Percentiles rank a stretch among this genome's conserved stretches.
Conservation (phyloP, 345 rosid species). For the Nasturtium officinale region DNA sequence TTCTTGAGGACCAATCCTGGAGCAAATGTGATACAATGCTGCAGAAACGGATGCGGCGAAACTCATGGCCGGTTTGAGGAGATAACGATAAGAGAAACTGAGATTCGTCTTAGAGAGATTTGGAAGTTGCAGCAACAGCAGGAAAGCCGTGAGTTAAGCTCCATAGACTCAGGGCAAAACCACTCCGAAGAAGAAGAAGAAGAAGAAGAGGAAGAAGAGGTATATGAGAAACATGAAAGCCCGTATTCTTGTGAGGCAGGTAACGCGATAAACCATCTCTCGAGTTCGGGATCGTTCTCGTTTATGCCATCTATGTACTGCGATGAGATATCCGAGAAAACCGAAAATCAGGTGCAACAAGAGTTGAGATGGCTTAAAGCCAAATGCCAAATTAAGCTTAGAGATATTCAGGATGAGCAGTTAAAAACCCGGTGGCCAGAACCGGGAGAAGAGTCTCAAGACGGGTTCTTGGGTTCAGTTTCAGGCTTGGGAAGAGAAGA, state of each 20-base stretch:
- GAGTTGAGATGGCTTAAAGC: constrained; percentile 73
- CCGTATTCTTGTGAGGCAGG: constrained; percentile 31
- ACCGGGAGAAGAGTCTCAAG: constrained; percentile 25
- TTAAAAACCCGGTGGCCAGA: constrained; percentile 36
- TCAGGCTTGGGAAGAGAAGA: constrained; percentile 34
- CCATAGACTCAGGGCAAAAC: constrained; percentile 64
- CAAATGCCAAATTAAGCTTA: constrained; percentile 57
- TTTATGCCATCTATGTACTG: constrained; percentile 35
- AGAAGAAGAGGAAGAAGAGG: constrained; percentile 50
- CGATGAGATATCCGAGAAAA: constrained; percentile 42
- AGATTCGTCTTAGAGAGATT: constrained; percentile 57
- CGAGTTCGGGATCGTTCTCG: constrained; percentile 48
- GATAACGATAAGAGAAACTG: constrained; percentile 60
- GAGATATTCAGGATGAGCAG: constrained; percentile 61
- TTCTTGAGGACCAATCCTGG: constrained; percentile 59
- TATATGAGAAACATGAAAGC: constrained; percentile 40
- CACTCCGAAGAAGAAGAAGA: constrained; percentile 73
- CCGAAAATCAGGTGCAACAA: constrained; percentile 54
- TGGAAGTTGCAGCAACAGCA: constrained; percentile 76
- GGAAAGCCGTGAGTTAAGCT: constrained; percentile 74
- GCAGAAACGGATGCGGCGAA: constrained; percentile 74
- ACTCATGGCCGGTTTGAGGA: constrained; percentile 96
- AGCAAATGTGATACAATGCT: constrained; percentile 63
- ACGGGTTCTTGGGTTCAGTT: constrained; percentile 33
- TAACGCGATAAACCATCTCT: constrained; percentile 31